Conservation (phyloP, 106 monocot species). For the Amphibolis antarctica region DNA sequence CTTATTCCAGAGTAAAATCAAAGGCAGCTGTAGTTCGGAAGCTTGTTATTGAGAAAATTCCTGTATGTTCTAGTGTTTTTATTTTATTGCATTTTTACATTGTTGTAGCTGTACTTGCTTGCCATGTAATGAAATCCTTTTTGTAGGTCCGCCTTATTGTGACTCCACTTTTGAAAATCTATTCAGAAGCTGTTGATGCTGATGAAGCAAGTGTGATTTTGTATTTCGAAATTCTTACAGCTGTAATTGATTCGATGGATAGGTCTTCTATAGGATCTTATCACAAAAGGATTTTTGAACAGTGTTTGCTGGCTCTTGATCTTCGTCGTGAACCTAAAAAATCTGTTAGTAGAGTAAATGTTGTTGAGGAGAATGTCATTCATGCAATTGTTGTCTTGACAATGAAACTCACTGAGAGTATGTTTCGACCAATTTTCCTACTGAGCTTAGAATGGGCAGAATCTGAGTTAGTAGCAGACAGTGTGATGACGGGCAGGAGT, state of each 20-base stretch:
- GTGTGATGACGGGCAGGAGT: slow-evolving; percentile 24
- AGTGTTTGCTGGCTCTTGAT: slow-evolving; percentile 77
- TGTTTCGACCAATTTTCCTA: slow-evolving; percentile 93
- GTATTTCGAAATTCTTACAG: slow-evolving; percentile 61
- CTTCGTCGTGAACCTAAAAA: slow-evolving; percentile 48
- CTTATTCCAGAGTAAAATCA: slow-evolving; percentile 41
- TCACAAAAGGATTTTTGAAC: slow-evolving; percentile 63
- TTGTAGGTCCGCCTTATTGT: slow-evolving; percentile 81
- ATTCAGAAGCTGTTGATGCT: slow-evolving; percentile 35
- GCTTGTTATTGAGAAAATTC: slow-evolving; percentile 67
- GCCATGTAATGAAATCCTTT: background rate
- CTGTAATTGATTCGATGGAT: slow-evolving; percentile 59
- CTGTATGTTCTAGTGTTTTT: slow-evolving; percentile 31
- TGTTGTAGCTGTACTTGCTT: slow-evolving; percentile 1
- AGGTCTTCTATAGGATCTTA: slow-evolving; percentile 49
- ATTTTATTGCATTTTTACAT: background rate
- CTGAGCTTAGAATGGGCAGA: slow-evolving; percentile 83
- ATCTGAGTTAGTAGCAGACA: slow-evolving; percentile 37
- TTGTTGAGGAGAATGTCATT: slow-evolving; percentile 61
- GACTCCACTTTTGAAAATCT: slow-evolving; percentile 48
- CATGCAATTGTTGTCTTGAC: slow-evolving; percentile 51
- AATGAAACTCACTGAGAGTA: slow-evolving; percentile 80
- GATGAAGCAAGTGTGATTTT: slow-evolving; percentile 67
- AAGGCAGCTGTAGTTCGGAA: slow-evolving; percentile 51
- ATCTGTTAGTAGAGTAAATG: slow-evolving; percentile 39